These are phyloP conservation scores for Rhizopus stolonifer DNA, from an alignment of 371 early-diverging fungal genomes.

Conservation along the genomic window DNA sequence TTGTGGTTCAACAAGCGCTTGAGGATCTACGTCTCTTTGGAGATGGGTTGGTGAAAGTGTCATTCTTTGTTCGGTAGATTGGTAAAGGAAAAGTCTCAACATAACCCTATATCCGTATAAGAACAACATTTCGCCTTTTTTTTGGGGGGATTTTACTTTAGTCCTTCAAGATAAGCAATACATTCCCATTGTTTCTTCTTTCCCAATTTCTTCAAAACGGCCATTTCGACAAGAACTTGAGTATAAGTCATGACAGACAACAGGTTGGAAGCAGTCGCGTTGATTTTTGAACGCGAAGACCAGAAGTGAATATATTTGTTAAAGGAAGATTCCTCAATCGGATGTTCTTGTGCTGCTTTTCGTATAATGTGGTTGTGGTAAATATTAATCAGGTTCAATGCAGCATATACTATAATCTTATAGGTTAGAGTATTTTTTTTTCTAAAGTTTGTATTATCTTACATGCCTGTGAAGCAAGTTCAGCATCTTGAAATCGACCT, in stretches of 20 bases:
- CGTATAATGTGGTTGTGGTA: slow-evolving; percentile 88
- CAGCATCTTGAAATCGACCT: slow-evolving; percentile 93
- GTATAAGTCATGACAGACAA: slow-evolving; percentile 75
- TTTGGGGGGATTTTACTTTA: slow-evolving; percentile 69
- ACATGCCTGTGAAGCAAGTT: slow-evolving; percentile 90
- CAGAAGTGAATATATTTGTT: slow-evolving; percentile 79
- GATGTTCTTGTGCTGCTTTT: slow-evolving; percentile 54
- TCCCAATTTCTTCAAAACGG: slow-evolving; percentile 68
- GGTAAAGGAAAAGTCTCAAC: slow-evolving; percentile 60
- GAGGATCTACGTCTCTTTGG: slow-evolving; percentile 74
- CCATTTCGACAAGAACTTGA: slow-evolving; percentile 88
- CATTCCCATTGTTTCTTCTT: slow-evolving; percentile 65
- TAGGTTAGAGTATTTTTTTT: not conserved
- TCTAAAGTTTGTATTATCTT: slow-evolving; percentile 25
- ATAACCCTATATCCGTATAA: slow-evolving; percentile 45
- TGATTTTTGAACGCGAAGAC: slow-evolving; percentile 42
- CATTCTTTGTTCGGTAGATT: slow-evolving; percentile 65
- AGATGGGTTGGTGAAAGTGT: slow-evolving; percentile 64
- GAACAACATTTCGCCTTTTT: not conserved
- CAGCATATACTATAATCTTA: slow-evolving; percentile 67
- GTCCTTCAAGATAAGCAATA: slow-evolving; percentile 66
- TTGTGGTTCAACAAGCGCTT: slow-evolving; percentile 12
- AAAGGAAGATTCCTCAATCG: slow-evolving; percentile 59
- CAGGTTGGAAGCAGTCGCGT: slow-evolving; percentile 57
- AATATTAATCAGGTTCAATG: slow-evolving; percentile 77